Percentiles rank a stretch among this genome's conserved stretches.
These are phyloP conservation scores for Elsinoe batatas DNA, from an alignment of 2,329 filamentous ascomycete genomes.

Conservation along the genomic window DNA sequence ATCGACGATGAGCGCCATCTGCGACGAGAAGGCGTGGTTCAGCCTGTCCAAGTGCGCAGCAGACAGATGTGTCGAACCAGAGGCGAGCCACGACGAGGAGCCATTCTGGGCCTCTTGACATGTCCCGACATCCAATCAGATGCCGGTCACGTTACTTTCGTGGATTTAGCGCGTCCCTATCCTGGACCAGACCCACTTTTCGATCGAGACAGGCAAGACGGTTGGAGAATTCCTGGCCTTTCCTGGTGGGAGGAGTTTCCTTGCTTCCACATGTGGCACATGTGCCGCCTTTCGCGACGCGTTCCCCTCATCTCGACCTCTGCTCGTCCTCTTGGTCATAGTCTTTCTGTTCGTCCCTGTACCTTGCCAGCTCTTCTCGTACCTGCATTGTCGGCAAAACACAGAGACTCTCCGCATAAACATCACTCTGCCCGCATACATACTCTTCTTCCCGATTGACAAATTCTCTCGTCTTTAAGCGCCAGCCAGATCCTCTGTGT, in stretches of 20 bases:
- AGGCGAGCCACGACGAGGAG: background rate
- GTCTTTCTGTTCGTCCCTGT: background rate
- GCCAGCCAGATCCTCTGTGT: background rate
- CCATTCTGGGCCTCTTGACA: too few relatives aligned
- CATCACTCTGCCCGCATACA: background rate
- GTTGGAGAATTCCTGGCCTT: background rate
- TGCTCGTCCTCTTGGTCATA: background rate
- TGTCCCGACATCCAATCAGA: background rate
- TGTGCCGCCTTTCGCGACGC: background rate
- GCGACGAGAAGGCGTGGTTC: background rate
- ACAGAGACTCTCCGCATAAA: background rate
- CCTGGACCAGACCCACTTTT: background rate
- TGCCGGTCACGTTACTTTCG: conserved; percentile 3
- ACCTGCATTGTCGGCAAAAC: conserved; percentile 5
- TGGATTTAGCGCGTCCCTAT: background rate
- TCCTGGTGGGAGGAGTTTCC: background rate
- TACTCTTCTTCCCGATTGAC: background rate
- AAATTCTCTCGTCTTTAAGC: conserved; percentile 6
- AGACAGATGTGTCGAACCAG: conserved; percentile 1
- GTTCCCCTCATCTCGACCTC: background rate
- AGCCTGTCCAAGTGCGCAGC: background rate
- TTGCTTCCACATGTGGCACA: background rate
- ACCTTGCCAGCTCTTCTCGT: background rate
- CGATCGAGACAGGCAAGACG: background rate
- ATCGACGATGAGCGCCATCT: background rate